Evolutionary conservation across 108 stramenopile genomes (phyloP), one percentile per base, ranked within the genome.

Genomic region (Aurantiochytrium sp.): DNA sequence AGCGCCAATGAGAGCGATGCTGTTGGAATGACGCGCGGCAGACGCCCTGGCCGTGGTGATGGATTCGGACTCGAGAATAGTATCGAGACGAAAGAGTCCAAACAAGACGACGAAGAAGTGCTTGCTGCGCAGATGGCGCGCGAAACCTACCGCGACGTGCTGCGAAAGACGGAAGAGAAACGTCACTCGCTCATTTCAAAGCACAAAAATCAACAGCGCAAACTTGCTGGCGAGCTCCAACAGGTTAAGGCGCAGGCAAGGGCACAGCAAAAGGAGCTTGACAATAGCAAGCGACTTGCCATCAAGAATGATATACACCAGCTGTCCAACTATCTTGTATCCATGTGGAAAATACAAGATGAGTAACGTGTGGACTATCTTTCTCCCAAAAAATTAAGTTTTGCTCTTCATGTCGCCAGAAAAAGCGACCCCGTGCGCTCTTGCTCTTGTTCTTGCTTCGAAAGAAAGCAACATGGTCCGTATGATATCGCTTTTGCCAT

Each of bases 281-380:
- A 83, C n/a, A 45, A 12, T 8, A 83, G 23, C 76, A 83, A 83
- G 76, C 44, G 28, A 35, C 45, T 25, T 12, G 76, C 76, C 28
- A 83, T 83, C 28, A 83, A 83, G 23, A 53, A 53, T 12, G 76
- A 83, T 4, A 83, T 83, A 6, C 76, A 83, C 51, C 49, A 83
- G 51, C 51, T 83, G 0, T 53, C 49, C 45, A 83, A 83, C 76
- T 83, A 83, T 28, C 23, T 83, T 6, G 76, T 83, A 23, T 83
- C 76, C 76, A 83, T 83, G 76, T 83, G 76, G 76, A 83, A 83
- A 4, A 28, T 83, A n/a, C 49, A 83, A 53, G 76, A 83, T 53
- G 76, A 83, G 49, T 83, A 83, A 72, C 18, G 18, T 3, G 18
- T 72, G 35, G 35, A 35, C 35, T 35, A 35, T 35, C 2, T 0